These are phyloP conservation scores for Pleurotus giganteus DNA, from an alignment of 768 basidiomycete species.

Conservation along the genomic window DNA sequence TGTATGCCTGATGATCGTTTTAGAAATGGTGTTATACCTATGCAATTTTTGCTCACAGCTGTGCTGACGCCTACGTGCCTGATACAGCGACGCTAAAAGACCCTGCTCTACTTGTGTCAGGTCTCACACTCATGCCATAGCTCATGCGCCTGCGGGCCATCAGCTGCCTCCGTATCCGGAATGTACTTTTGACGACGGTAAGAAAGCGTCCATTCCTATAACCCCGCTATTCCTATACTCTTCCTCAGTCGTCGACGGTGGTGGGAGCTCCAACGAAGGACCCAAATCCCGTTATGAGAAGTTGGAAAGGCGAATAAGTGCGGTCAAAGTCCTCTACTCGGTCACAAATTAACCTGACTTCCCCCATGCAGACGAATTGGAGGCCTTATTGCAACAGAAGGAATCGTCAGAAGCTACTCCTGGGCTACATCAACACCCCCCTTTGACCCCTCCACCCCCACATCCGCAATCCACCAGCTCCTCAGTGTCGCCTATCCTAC, in stretches of 20 bases:
- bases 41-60: slow-evolving; percentile 8
- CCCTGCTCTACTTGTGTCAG: slow-evolving; percentile 78
- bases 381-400: slow-evolving; percentile 61
- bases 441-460: slow-evolving; percentile 13
- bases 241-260: slow-evolving; percentile 41
- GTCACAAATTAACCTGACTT: not conserved
- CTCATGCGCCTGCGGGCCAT: slow-evolving; percentile 58
- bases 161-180: slow-evolving; percentile 55
- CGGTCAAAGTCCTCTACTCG: slow-evolving; percentile 21
- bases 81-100: slow-evolving; percentile 63
- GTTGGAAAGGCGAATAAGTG: slow-evolving; percentile 68
- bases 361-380: slow-evolving; percentile 55
- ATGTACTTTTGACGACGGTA: slow-evolving; percentile 78
- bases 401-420: slow-evolving; percentile 26
- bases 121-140: slow-evolving; percentile 67
- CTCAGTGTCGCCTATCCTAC: slow-evolving; percentile 3
- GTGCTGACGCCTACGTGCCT: slow-evolving; percentile 6
- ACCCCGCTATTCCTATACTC: not conserved
- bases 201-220: slow-evolving; percentile 14
- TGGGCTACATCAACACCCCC: slow-evolving; percentile 7
- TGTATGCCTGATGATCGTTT: slow-evolving; percentile 14
- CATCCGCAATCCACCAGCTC: slow-evolving; percentile 5
- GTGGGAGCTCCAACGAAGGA: slow-evolving; percentile 36
- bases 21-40: slow-evolving; percentile 57
- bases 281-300: slow-evolving; percentile 62